Evolutionary conservation across 2,329 filamentous ascomycete species (phyloP).

Genomic region (Colletotrichum liaoningense): DNA sequence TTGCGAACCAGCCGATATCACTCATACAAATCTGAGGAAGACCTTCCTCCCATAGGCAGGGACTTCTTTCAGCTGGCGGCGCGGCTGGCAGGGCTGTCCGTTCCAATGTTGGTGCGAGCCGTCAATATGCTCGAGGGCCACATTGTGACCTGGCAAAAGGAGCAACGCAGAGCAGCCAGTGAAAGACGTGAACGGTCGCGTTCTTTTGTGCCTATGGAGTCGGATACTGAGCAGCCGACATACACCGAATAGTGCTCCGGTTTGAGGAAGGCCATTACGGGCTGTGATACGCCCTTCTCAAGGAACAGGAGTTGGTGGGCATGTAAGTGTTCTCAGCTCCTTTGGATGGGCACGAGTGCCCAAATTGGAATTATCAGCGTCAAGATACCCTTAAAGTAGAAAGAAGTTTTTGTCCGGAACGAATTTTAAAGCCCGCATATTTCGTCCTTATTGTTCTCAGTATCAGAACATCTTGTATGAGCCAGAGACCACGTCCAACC

Average conservation of each 20-base stretch:
- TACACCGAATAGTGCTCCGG: neutral
- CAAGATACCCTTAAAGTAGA: neutral
- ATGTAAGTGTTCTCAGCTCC: neutral
- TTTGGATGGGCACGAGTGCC: neutral
- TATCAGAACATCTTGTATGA: neutral
- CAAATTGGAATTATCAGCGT: neutral
- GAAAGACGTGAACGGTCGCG: constrained; percentile 19
- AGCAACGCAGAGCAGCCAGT: constrained; percentile 18
- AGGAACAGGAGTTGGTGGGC: neutral
- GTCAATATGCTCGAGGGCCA: constrained; percentile 52
- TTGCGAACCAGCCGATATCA: constrained; percentile 16
- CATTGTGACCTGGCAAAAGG: constrained; percentile 48
- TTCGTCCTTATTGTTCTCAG: neutral
- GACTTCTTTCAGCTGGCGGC: constrained; percentile 48
- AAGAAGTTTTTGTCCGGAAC: neutral
- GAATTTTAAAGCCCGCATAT: neutral
- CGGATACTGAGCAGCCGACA: neutral
- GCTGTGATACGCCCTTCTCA: neutral
- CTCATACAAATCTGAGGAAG: constrained; percentile 40
- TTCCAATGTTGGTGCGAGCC: constrained; percentile 47
- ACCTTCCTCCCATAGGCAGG: constrained; percentile 45
- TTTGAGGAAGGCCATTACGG: neutral
- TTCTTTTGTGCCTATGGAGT: neutral
- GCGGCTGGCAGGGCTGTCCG: constrained; percentile 46
- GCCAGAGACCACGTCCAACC: neutral